Conservation (phyloP, 495 filamentous ascomycete species). For the Stereocaulon alpinum region DNA sequence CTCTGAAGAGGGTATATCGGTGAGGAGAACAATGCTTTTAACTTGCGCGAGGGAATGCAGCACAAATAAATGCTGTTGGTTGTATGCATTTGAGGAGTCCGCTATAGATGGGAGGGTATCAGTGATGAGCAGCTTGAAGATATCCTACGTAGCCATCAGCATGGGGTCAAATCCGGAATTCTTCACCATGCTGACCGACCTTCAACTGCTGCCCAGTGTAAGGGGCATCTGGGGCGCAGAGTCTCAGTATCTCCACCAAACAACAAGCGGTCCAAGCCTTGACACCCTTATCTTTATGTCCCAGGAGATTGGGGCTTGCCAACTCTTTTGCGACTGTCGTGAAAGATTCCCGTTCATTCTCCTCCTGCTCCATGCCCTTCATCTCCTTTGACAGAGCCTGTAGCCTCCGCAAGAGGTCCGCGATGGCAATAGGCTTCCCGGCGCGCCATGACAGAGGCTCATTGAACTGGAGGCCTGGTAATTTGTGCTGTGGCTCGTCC, state of each 20-base stretch:
- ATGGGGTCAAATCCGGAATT: neutral
- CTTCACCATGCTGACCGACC: conserved; percentile 40
- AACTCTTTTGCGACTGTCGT: conserved; percentile 81
- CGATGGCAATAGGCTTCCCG: conserved; percentile 73
- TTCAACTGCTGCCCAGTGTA: conserved; percentile 85
- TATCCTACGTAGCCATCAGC: conserved; percentile 50
- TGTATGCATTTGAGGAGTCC: conserved; percentile 83
- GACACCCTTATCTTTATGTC: conserved; percentile 88
- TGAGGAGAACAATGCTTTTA: conserved; percentile 87
- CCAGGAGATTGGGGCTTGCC: conserved; percentile 66
- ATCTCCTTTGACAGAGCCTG: conserved; percentile 76
- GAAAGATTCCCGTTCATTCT: conserved; percentile 68
- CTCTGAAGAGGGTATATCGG: conserved; percentile 76
- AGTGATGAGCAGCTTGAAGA: conserved; percentile 80
- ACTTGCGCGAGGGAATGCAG: conserved; percentile 80
- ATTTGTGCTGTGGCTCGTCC: conserved; percentile 14
- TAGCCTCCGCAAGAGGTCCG: conserved; percentile 70
- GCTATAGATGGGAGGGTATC: conserved; percentile 75
- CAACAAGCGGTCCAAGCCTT: conserved; percentile 80
- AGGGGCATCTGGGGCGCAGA: conserved; percentile 92
- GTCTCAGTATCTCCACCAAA: conserved; percentile 83
- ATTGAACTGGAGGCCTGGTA: conserved; percentile 54
- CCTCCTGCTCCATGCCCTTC: conserved; percentile 77
- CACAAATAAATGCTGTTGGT: conserved; percentile 83
- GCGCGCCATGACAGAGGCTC: conserved; percentile 86